Evolutionary conservation across 139 green algal species (phyloP), one percentile per base, ranked within the genome.

Genomic region (Limnomonas spitsbergensis): DNA sequence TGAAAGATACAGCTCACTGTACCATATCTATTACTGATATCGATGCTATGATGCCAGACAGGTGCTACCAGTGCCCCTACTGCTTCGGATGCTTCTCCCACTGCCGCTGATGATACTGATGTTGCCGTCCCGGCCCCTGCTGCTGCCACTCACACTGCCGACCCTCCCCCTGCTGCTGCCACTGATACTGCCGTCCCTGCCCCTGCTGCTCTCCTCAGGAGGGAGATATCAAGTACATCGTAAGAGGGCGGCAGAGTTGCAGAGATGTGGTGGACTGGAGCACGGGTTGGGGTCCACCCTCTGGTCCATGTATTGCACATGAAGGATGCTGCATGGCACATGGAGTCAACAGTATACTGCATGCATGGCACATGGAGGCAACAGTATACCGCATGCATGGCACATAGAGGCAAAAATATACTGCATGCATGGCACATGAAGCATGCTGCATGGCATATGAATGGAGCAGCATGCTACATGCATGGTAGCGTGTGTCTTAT

Each of bases 181-280:
- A n/a, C n/a, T n/a, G n/a, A n/a, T n/a, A n/a, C n/a, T n/a, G n/a
- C n/a, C n/a, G n/a, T n/a, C n/a, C n/a, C n/a, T n/a, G n/a, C n/a
- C n/a, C n/a, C n/a, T n/a, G n/a, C n/a, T n/a, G n/a, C n/a, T n/a
- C n/a, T n/a, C 35, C 53, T 32, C 36, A 78, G 75, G 77, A 81
- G 2, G 68, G 53, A 2, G 77, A 81, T 68, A 61, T 81, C 67
- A 81, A 81, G 68, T 81, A 77, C 77, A 81, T 81, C 27, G 76
- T 54, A 9, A 54, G 42, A 27, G 42, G 7, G 6, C 9, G 42
- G 42, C 9, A 9, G 6, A 27, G 42, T 9, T 27, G 42, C 42
- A 54, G 7, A 9, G 9, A 6, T 27, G 42, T 9, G 42, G 9
- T 54, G 7, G 9, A 9, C 42, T 27, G 6, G 42, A 54, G 7